Evolutionary conservation across 305 asterid genomes (phyloP).

Genomic region (Stenogyne calaminthoides): DNA sequence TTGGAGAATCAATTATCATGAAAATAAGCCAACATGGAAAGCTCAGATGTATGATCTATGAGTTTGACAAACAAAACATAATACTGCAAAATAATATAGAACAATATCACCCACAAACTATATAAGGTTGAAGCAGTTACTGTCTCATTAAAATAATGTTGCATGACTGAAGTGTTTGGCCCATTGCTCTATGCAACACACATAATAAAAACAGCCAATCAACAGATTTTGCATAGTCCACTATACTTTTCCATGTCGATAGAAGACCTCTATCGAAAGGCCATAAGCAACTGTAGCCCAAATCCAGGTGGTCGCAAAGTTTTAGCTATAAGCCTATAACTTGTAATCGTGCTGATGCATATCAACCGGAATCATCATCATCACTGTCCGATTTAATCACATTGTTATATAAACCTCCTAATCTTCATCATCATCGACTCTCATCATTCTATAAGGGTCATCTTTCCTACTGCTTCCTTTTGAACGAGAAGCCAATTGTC

Average conservation of each 20-base stretch:
- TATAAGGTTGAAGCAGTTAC: slow-evolving; percentile 38
- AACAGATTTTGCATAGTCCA: slow-evolving; percentile 89
- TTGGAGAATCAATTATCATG: slow-evolving; percentile 96
- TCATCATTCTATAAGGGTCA: slow-evolving; percentile 34
- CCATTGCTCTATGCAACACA: slow-evolving; percentile 85
- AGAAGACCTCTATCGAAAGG: slow-evolving; percentile 80
- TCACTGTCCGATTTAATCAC: neutral
- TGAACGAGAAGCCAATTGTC: slow-evolving; percentile 27
- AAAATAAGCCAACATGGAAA: slow-evolving; percentile 30
- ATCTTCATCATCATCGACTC: slow-evolving; percentile 34
- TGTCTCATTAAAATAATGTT: slow-evolving; percentile 90
- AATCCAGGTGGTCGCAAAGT: slow-evolving; percentile 91
- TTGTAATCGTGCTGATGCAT: slow-evolving; percentile 53
- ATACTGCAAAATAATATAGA: slow-evolving; percentile 9
- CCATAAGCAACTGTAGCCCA: slow-evolving; percentile 97
- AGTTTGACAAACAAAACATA: slow-evolving; percentile 15
- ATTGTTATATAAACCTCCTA: slow-evolving; percentile 1
- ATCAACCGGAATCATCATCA: neutral
- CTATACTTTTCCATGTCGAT: slow-evolving; percentile 72
- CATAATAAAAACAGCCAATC: slow-evolving; percentile 88
- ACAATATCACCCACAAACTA: slow-evolving; percentile 12
- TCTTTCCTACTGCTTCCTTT: slow-evolving; percentile 40
- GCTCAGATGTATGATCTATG: slow-evolving; percentile 20
- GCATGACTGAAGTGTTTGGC: slow-evolving; percentile 92
- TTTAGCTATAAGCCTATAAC: slow-evolving; percentile 59